These are phyloP conservation scores for Sarocladium brachiariae DNA, from an alignment of 2,329 filamentous ascomycete species.

Conservation along the genomic window DNA sequence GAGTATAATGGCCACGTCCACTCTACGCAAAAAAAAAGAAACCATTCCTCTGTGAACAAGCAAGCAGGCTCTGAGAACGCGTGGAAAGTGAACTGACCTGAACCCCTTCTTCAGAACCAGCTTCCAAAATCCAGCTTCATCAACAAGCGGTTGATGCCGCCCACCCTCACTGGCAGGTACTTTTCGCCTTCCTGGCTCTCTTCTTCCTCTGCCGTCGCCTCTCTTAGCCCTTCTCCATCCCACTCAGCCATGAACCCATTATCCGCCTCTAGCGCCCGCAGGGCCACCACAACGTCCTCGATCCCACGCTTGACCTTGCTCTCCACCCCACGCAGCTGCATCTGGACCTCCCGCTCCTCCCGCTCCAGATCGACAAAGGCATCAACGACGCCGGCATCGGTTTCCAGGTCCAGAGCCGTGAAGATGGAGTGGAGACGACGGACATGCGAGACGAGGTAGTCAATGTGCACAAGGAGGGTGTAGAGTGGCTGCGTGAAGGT, in stretches of 20 bases:
- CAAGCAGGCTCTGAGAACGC: too few relatives aligned
- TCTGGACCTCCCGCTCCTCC: constrained; percentile 64
- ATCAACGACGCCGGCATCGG: constrained; percentile 75
- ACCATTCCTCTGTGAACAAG: too few relatives aligned
- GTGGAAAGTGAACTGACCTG: too few relatives aligned
- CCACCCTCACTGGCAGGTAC: constrained; percentile 66
- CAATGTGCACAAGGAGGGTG: constrained; percentile 64
- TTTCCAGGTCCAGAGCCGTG: constrained; percentile 70
- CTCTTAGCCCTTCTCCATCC: constrained; percentile 27
- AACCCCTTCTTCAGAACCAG: constrained; percentile 45
- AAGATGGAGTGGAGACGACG: constrained; percentile 71
- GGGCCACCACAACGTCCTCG: constrained; percentile 54
- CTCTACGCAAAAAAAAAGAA: too few relatives aligned
- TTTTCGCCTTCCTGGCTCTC: constrained; percentile 33
- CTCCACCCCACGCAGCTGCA: constrained; percentile 58
- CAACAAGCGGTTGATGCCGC: constrained; percentile 74
- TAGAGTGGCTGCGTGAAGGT: constrained; percentile 60
- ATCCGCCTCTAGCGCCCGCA: constrained; percentile 40
- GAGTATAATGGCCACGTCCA: too few relatives aligned
- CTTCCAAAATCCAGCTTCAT: constrained; percentile 80
- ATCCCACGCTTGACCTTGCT: constrained; percentile 60
- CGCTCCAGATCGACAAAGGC: constrained; percentile 62
- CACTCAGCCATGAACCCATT: constrained; percentile 37
- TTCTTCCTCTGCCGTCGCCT: constrained; percentile 31
- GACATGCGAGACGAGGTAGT: constrained; percentile 72